A percentile compares a stretch with the other conserved stretches of the same genome.
Evolutionary conservation across 306 rosid species (phyloP).

Genomic region (Trifolium repens): DNA sequence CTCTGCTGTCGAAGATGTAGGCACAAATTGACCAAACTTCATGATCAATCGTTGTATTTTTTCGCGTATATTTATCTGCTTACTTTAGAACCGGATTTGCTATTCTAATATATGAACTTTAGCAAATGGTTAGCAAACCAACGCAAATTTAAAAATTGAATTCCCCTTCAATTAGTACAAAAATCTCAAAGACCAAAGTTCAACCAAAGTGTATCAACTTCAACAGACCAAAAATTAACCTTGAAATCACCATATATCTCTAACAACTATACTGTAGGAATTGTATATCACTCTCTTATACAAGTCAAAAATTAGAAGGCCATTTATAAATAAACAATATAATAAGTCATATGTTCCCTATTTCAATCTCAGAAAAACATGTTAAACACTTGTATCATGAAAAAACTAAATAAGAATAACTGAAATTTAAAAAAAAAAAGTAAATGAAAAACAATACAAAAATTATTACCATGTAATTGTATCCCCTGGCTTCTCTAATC

Average conservation of each 20-base stretch:
- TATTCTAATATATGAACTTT: not conserved
- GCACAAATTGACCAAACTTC: not conserved
- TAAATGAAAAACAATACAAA: not conserved
- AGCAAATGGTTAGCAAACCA: constrained; percentile 1
- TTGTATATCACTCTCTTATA: not conserved
- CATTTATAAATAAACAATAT: not conserved
- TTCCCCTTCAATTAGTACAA: not conserved
- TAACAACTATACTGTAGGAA: not conserved
- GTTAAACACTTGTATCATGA: not conserved
- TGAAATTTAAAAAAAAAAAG: not conserved
- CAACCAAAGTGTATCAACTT: not conserved
- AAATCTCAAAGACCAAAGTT: not conserved
- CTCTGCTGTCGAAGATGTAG: not conserved
- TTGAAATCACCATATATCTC: not conserved
- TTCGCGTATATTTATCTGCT: too few relatives aligned
- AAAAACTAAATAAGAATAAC: not conserved
- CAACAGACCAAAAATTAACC: constrained; percentile 7
- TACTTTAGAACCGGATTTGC: too few relatives aligned
- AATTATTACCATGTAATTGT: constrained; percentile 70
- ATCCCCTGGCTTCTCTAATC: constrained; percentile 79
- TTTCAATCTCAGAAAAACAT: not conserved
- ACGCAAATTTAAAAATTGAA: not conserved
- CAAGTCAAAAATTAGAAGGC: not conserved
- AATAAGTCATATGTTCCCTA: not conserved
- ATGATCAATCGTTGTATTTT: too few relatives aligned